These are phyloP conservation scores for Zymoseptoria brevis DNA, from an alignment of 2,329 filamentous ascomycete genomes.

Conservation along the genomic window DNA sequence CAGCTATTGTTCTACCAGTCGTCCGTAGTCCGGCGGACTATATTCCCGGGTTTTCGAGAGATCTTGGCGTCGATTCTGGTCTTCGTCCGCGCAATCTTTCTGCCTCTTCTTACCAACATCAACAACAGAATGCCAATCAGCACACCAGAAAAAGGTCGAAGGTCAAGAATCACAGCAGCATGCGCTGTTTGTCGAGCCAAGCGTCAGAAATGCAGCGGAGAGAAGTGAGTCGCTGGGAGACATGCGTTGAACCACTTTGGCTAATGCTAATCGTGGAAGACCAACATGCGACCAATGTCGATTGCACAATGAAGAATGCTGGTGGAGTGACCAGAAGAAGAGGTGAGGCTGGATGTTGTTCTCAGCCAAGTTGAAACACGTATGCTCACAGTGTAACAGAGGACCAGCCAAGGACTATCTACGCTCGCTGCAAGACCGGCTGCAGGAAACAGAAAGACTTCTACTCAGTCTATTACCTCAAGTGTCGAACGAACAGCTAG, in stretches of 20 bases:
- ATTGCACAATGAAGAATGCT: slow-evolving; percentile 18
- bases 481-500: slow-evolving; percentile 8
- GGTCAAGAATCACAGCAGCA: slow-evolving; percentile 18
- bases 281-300: slow-evolving; percentile 17
- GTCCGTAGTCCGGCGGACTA: too few species aligned
- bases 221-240: slow-evolving; percentile 6
- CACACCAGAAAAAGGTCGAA: slow-evolving; percentile 11
- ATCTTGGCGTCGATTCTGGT: not conserved
- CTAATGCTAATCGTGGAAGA: not conserved
- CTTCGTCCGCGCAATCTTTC: not conserved
- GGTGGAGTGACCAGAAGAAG: slow-evolving; percentile 21
- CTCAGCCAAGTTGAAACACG: too few species aligned
- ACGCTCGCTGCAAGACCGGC: slow-evolving; percentile 16
- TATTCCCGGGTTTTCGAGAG: not conserved
- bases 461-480: slow-evolving; percentile 10
- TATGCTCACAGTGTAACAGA: slow-evolving; percentile 4
- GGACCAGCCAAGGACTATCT: slow-evolving; percentile 20
- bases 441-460: slow-evolving; percentile 16
- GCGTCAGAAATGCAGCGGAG: slow-evolving; percentile 17
- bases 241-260: not conserved
- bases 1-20: too few species aligned
- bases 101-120: not conserved
- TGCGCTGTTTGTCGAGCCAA: slow-evolving; percentile 18
- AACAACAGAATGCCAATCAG: slow-evolving; percentile 8
- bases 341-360: not conserved